A percentile compares a stretch with the other conserved stretches of the same genome.
Conservation (phyloP, 495 filamentous ascomycete species). For the Tuber indicum region DNA sequence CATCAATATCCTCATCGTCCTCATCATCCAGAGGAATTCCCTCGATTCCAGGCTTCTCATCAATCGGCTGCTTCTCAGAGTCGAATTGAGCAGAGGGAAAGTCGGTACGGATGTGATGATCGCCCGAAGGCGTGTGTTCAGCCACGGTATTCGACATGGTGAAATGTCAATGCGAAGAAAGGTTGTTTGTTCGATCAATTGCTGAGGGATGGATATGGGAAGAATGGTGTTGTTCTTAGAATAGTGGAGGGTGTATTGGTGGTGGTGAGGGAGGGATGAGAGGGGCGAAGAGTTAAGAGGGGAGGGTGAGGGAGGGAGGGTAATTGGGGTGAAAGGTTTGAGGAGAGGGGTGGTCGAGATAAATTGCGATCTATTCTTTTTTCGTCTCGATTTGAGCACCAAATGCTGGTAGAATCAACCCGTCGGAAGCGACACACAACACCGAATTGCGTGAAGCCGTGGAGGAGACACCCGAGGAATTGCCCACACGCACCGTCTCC, state of each 20-base stretch:
- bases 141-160: constrained; percentile 33
- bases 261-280: constrained; percentile 5
- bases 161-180: neutral
- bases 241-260: constrained; percentile 11
- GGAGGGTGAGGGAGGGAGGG: neutral
- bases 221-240: constrained; percentile 8
- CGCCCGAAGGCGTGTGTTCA: constrained; percentile 6
- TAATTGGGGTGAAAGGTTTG: constrained; percentile 12
- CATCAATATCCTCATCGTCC: constrained; percentile 68
- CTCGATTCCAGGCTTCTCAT: constrained; percentile 37
- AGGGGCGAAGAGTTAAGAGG: neutral
- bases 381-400: constrained; percentile 31
- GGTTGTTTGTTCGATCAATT: neutral
- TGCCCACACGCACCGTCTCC: constrained; percentile 38
- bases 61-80: constrained; percentile 31
- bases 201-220: neutral
- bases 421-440: constrained; percentile 35
- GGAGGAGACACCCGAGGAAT: constrained; percentile 32
- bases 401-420: constrained; percentile 37
- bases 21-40: constrained; percentile 41
- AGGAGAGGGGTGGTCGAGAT: constrained; percentile 11
- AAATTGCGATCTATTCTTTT: constrained; percentile 4
- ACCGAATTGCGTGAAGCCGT: constrained; percentile 36
- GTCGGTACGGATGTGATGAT: constrained; percentile 10
- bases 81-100: constrained; percentile 40